A percentile compares a stretch with the other conserved stretches of the same genome.
Conservation (phyloP, 805 yeast species). For the Candida silvatica region DNA sequence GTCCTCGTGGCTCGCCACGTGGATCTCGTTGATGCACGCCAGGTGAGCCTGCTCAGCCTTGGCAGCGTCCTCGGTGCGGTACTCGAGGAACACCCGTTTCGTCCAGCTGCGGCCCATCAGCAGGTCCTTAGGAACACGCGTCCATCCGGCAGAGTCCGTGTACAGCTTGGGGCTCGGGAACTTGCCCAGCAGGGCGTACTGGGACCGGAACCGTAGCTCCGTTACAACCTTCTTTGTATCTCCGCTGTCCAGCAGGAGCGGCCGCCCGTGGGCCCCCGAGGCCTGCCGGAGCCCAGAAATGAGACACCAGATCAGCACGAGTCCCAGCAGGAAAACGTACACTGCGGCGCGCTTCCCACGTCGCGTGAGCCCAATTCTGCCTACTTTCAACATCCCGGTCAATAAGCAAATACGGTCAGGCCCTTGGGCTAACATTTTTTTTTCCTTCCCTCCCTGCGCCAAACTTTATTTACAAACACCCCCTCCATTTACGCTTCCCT, state of each 20-base stretch:
- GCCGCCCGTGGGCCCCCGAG: too few relatives aligned
- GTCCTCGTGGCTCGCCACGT: background rate
- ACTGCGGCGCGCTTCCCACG: too few relatives aligned
- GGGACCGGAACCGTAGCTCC: conserved; percentile 1
- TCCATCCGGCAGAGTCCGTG: background rate
- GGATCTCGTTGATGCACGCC: background rate
- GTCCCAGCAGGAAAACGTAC: too few relatives aligned
- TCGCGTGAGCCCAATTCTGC: too few relatives aligned
- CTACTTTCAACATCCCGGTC: too few relatives aligned
- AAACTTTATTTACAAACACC: too few relatives aligned
- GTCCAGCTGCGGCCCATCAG: background rate
- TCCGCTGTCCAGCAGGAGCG: background rate
- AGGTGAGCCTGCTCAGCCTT: background rate
- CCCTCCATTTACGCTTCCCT: too few relatives aligned
- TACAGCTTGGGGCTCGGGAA: background rate
- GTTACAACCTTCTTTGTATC: background rate
- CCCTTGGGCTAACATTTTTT: too few relatives aligned
- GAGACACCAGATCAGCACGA: background rate
- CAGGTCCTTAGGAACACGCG: conserved; percentile 3
- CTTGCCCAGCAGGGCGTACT: background rate
- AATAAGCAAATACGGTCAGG: too few relatives aligned
- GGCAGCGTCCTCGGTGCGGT: background rate
- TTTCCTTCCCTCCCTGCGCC: too few relatives aligned
- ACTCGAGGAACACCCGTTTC: conserved; percentile 3
- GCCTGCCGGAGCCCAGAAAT: background rate